Conservation (phyloP, 2,329 filamentous ascomycete species). For the Aspergillus pseudotamarii region DNA sequence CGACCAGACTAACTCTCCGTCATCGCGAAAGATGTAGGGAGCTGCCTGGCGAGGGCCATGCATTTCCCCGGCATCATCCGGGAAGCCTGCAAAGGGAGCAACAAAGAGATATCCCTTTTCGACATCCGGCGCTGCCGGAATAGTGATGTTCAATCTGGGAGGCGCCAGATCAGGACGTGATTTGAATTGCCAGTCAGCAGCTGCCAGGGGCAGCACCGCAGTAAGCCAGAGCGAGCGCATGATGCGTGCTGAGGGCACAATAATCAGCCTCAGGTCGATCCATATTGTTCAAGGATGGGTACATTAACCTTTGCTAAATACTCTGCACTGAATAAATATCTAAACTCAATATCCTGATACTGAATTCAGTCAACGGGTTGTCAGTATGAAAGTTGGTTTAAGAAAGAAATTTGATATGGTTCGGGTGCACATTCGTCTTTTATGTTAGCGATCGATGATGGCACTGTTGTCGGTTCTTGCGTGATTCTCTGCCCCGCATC, state of each 20-base stretch:
- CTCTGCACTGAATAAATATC: constrained; percentile 16
- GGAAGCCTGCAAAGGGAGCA: constrained; percentile 39
- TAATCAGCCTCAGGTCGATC: constrained; percentile 29
- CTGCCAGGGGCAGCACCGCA: constrained; percentile 24
- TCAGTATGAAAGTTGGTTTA: not conserved
- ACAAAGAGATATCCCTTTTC: constrained; percentile 44
- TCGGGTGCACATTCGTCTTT: not conserved
- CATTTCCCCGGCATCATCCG: constrained; percentile 16
- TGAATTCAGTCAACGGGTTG: not conserved
- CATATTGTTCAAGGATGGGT: constrained; percentile 28
- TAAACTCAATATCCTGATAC: not conserved
- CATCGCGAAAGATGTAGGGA: constrained; percentile 59
- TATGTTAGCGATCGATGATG: not conserved
- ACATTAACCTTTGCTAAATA: constrained; percentile 36
- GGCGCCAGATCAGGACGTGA: constrained; percentile 52
- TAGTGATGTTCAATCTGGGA: constrained; percentile 45
- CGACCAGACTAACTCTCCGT: constrained; percentile 61
- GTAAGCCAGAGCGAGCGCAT: constrained; percentile 16
- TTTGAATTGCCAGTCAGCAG: constrained; percentile 52
- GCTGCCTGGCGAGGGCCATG: constrained; percentile 52
- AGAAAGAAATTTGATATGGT: not conserved
- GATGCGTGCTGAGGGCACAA: constrained; percentile 20
- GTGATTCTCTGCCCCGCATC: not conserved
- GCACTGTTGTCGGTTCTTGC: not conserved
- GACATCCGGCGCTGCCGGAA: constrained; percentile 37